These are phyloP conservation scores for Suillus weaverae DNA, from an alignment of 768 basidiomycete genomes.

Conservation along the genomic window DNA sequence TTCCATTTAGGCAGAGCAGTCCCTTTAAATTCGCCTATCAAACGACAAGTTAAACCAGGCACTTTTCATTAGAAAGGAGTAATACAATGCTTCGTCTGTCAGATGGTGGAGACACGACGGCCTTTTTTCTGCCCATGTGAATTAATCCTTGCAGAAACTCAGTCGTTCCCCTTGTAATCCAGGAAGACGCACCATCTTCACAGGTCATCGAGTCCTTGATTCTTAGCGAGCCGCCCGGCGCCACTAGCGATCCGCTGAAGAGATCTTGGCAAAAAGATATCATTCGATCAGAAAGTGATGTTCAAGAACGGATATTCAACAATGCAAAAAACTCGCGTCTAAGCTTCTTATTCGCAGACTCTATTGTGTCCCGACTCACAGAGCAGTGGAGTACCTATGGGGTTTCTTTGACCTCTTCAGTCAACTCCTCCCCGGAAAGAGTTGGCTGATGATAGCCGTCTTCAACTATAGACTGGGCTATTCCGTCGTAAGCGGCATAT, in stretches of 20 bases:
- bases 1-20: neutral
- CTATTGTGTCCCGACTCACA: neutral
- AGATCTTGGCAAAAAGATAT: neutral
- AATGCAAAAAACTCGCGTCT: neutral
- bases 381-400: neutral
- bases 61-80: neutral
- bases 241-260: neutral
- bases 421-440: neutral
- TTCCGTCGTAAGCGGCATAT: conserved; percentile 20
- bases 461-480: conserved; percentile 21
- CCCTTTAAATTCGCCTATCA: conserved; percentile 4
- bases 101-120: neutral
- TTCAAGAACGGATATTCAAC: neutral
- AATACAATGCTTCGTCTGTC: neutral
- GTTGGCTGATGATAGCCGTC: conserved; percentile 25
- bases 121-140: neutral
- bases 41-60: neutral
- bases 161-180: neutral
- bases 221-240: neutral
- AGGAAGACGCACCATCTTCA: too few species aligned
- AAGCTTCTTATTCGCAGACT: neutral
- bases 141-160: neutral
- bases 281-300: neutral
- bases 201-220: neutral
- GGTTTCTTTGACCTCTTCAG: neutral